Base-by-base conservation (phyloP, 2,329 filamentous ascomycete species). In the Colletotrichum magnum region DNA sequence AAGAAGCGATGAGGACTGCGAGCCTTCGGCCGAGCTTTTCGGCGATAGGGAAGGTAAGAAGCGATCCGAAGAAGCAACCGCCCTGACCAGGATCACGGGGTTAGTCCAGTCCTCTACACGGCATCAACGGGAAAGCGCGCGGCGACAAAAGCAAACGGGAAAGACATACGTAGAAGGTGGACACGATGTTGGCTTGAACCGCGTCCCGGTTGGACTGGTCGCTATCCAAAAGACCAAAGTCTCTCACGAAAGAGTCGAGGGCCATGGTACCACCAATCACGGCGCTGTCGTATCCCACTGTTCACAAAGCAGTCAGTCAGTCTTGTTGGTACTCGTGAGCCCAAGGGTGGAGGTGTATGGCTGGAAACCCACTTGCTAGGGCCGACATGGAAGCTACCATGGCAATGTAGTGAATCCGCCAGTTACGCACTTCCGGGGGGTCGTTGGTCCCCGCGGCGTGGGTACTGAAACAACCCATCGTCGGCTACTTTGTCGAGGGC, bases 11-110 rank as follows among this genome's bases (percentile, higher is more conserved):
- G 66, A 87, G 79, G 59, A 88, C 83, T 0, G 86, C 87, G 68
- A 79, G 79, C 69, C 84, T 83, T 26, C 87, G 82, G n/a, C 87
- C 87, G 53, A 88, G 82, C 18, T 82, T 81, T 70, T 89, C 87
- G 79, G 88, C 87, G 6, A 86, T 86, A 39, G 87, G 79, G 16
- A 86, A 87, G 66, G 83, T 86, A 77, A 86, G 83, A 26, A 88
- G 78, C 28, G 85, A 81, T 4, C 87, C 87, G 71, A 89, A 85
- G 32, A 87, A 82, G 64, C n/a, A n/a, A n/a, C n/a, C n/a, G n/a
- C n/a, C n/a, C n/a, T n/a, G n/a, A n/a, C n/a, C n/a, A n/a, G n/a
- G n/a, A n/a, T n/a, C n/a, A n/a, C n/a, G n/a, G n/a, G n/a, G n/a
- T n/a, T n/a, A n/a, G n/a, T n/a, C n/a, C n/a, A n/a, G n/a, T n/a